Conservation (phyloP, 768 basidiomycete genomes). For the Epithele typhae region DNA sequence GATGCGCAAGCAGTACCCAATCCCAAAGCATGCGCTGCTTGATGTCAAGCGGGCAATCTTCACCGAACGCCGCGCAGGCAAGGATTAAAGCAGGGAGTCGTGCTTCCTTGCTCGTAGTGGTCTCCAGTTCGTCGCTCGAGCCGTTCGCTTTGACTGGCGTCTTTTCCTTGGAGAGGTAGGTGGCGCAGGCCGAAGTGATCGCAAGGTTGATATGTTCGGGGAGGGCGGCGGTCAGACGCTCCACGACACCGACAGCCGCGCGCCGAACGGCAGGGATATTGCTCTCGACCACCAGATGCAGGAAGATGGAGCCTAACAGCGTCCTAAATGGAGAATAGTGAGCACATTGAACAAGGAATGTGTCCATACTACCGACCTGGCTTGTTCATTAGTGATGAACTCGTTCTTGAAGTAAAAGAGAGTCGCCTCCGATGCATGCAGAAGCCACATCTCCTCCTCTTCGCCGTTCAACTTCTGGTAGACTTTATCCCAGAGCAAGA, state of each 20-base stretch:
- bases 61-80: constrained; percentile 43
- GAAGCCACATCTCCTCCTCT: constrained; percentile 72
- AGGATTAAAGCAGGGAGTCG: constrained; percentile 51
- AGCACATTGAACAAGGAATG: too few relatives aligned
- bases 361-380: constrained; percentile 54
- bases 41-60: constrained; percentile 34
- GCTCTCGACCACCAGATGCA: constrained; percentile 66
- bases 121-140: constrained; percentile 34
- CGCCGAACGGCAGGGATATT: constrained; percentile 51
- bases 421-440: constrained; percentile 56
- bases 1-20: constrained; percentile 68
- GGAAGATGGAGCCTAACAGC: constrained; percentile 59
- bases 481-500: constrained; percentile 84
- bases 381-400: constrained; percentile 44
- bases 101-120: constrained; percentile 44
- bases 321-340: constrained; percentile 33
- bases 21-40: constrained; percentile 48
- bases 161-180: constrained; percentile 39
- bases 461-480: constrained; percentile 64
- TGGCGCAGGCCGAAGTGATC: constrained; percentile 55
- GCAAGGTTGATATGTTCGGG: constrained; percentile 50
- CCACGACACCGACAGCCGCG: constrained; percentile 39
- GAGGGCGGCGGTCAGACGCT: constrained; percentile 29
- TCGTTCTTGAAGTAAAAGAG: constrained; percentile 45
- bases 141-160: constrained; percentile 21